phyloP scores from a whole-genome alignment of 805 yeast genomes.

The Pichia heedii region DNA sequence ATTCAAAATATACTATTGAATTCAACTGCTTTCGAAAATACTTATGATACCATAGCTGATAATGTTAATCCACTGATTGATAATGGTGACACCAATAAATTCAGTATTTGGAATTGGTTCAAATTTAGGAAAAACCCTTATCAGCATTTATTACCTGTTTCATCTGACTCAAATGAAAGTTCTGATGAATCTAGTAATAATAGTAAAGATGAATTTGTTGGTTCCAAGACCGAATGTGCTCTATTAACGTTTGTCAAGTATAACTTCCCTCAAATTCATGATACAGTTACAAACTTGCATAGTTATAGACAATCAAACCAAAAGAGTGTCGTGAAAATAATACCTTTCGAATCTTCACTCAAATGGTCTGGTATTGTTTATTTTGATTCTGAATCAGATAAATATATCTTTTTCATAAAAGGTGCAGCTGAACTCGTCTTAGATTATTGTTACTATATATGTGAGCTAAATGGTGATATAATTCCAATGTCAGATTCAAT shows the following conservation, averaged over 20 bases:
- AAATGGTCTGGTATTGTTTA: constrained; percentile 88
- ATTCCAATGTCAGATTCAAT: neutral
- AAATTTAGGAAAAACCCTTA: neutral
- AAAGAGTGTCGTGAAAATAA: constrained; percentile 48
- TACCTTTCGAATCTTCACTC: constrained; percentile 87
- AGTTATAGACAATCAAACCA: constrained; percentile 31
- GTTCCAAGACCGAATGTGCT: constrained; percentile 94
- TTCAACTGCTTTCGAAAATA: constrained; percentile 79
- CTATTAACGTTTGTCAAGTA: constrained; percentile 58
- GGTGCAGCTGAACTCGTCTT: constrained; percentile 93
- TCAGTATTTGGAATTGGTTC: neutral
- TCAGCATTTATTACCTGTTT: constrained; percentile 1
- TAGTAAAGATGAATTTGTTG: constrained; percentile 40
- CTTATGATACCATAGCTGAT: neutral
- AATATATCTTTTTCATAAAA: constrained; percentile 61
- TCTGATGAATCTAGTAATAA: too few relatives aligned
- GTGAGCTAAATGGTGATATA: constrained; percentile 1
- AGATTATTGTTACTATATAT: constrained; percentile 39
- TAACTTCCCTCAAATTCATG: constrained; percentile 38
- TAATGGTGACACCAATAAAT: constrained; percentile 4
- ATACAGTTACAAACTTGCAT: constrained; percentile 31
- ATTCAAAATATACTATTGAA: constrained; percentile 61
- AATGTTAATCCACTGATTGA: neutral
- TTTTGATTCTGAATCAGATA: constrained; percentile 30
- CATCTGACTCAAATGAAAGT: neutral